A percentile compares a stretch with the other conserved stretches of the same genome.
Conservation (phyloP, 2,329 filamentous ascomycete species). For the Scedosporium minutisporum region DNA sequence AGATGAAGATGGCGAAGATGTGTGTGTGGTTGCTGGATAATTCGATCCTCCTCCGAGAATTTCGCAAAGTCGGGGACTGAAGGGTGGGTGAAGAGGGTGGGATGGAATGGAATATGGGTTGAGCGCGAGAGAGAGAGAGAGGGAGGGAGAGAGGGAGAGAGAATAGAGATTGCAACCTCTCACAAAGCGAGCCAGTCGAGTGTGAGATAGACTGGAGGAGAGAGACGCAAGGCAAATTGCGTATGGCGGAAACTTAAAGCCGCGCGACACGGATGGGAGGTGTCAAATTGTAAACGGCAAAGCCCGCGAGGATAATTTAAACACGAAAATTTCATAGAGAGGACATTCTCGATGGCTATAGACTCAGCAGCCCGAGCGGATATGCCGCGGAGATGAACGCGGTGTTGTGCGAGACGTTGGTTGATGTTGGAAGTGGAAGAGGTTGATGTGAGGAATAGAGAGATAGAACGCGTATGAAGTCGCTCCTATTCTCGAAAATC, state of each 20-base stretch:
- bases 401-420: not conserved
- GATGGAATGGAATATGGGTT: not conserved
- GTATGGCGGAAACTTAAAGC: conserved; percentile 6
- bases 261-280: not conserved
- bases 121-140: not conserved
- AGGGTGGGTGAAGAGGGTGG: not conserved
- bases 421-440: not conserved
- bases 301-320: not conserved
- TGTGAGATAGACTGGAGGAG: not conserved
- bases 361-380: not conserved
- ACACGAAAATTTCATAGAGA: not conserved
- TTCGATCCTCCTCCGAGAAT: not conserved
- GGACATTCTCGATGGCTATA: not conserved
- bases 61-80: not conserved
- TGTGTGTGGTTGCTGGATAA: not conserved
- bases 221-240: not conserved
- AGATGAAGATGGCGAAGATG: not conserved
- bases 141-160: too few relatives aligned
- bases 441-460: not conserved
- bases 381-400: not conserved
- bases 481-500: conserved; percentile 1
- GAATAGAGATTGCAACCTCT: not conserved
- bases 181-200: not conserved
- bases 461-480: not conserved
- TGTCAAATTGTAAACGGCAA: not conserved